These are phyloP conservation scores for Hyphopichia fennica DNA, from an alignment of 1,139 yeast genomes.

Conservation along the genomic window DNA sequence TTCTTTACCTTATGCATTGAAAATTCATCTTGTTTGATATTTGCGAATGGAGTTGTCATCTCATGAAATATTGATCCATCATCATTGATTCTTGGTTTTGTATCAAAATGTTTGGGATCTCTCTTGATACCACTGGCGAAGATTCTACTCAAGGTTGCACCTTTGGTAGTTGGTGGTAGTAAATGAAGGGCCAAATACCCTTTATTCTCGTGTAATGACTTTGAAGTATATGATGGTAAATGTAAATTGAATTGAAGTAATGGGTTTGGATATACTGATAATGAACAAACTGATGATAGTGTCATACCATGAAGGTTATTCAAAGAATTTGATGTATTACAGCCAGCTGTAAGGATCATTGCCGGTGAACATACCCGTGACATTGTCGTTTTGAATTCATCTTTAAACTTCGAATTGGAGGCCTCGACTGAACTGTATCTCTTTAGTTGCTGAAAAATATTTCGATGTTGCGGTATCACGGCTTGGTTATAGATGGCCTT, in stretches of 20 bases:
- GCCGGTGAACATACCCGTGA: slow-evolving; percentile 43
- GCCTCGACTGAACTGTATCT: too few species aligned
- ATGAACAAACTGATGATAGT: slow-evolving; percentile 75
- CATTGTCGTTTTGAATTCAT: slow-evolving; percentile 36
- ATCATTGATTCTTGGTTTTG: slow-evolving; percentile 8
- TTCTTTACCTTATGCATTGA: slow-evolving; percentile 12
- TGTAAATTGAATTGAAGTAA: slow-evolving; percentile 79
- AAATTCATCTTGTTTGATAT: slow-evolving; percentile 14
- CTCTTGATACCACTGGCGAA: slow-evolving; percentile 60
- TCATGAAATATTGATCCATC: slow-evolving; percentile 47
- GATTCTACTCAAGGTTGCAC: slow-evolving; percentile 54
- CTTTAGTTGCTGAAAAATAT: background rate
- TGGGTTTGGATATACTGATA: slow-evolving; percentile 73
- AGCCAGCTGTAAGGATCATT: slow-evolving; percentile 40
- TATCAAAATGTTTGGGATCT: slow-evolving; percentile 10
- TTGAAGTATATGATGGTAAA: slow-evolving; percentile 76
- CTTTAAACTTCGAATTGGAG: slow-evolving; percentile 7
- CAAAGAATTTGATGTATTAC: background rate
- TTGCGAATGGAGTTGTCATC: slow-evolving; percentile 52
- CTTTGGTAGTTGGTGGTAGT: slow-evolving; percentile 54
- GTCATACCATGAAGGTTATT: slow-evolving; percentile 68
- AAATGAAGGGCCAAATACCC: slow-evolving; percentile 69
- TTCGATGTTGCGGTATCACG: background rate
- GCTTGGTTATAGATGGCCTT: too few species aligned
- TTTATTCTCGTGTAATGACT: slow-evolving; percentile 53